Conservation (phyloP, 2,329 filamentous ascomycete species). For the Lasiodiplodia sp. region DNA sequence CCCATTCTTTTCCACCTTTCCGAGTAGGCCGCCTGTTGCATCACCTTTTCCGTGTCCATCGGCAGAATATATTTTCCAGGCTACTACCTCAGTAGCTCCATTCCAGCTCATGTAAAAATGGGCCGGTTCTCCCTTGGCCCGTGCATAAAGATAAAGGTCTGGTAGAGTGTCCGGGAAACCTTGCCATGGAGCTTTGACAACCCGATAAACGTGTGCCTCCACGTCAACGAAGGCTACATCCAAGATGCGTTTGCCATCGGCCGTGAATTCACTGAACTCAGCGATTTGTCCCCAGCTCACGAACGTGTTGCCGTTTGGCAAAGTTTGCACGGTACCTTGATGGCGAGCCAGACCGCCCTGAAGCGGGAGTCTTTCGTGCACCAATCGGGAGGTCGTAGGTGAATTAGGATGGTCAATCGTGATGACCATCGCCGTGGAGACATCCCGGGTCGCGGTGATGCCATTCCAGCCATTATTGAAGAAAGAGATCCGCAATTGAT, state of each 20-base stretch:
- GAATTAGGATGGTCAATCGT: not conserved
- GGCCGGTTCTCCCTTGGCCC: no score
- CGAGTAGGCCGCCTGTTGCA: not conserved
- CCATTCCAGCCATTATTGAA: constrained; percentile 57
- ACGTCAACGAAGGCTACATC: constrained; percentile 28
- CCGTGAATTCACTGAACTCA: constrained; percentile 44
- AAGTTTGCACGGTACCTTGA: constrained; percentile 57
- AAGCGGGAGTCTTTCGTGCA: not conserved
- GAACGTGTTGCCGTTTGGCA: constrained; percentile 44
- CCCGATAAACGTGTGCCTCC: not conserved
- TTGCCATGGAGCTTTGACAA: not conserved
- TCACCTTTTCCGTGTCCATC: not conserved
- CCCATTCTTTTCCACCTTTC: not conserved
- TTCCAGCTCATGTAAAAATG: constrained; percentile 14
- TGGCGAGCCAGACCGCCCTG: constrained; percentile 34
- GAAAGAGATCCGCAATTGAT: constrained; percentile 48
- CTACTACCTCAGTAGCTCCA: not conserved
- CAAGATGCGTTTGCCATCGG: constrained; percentile 41
- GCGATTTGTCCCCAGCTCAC: constrained; percentile 46
- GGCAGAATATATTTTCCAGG: not conserved
- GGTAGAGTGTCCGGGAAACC: not conserved
- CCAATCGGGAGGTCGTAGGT: constrained; percentile 18
- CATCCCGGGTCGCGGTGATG: constrained; percentile 36
- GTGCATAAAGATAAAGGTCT: not conserved
- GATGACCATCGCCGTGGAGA: not conserved